Base-by-base conservation (phyloP, 2,329 filamentous ascomycete species). In the Aspergillus alliaceus region DNA sequence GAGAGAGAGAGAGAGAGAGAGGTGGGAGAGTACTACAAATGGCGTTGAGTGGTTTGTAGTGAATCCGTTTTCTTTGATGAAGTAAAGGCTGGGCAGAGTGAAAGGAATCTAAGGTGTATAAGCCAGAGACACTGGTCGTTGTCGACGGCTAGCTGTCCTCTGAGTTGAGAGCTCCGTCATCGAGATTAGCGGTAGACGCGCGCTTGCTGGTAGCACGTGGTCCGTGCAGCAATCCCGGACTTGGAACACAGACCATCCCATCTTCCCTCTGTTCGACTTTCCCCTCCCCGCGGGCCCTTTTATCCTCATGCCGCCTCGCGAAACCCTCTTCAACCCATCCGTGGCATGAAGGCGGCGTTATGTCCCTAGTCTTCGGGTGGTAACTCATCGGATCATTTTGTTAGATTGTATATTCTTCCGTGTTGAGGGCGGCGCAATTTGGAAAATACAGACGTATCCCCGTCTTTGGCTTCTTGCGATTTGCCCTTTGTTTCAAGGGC, bases 201-300 rank as follows among this genome's bases (percentile, higher is more conserved):
- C 63, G 63, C 61, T 50, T 64, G 51, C 39, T 58, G 47, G 20
- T 20, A 34, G 18, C 4, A 27, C 52, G 25, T 59, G 62, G 58
- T 39, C 55, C 51, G 60, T 60, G 60, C 37, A 24, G 42, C 22
- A 51, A 48, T 47, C 25, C 54, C 51, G 47, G 50, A 54, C 35
- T 51, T 46, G 24, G 25, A n/a, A 53, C 40, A 46, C 47, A 47
- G 48, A 52, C 54, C 40, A 44, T 44, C 24, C 11, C 40, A 44
- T 27, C 25, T 44, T 44, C 57, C 46, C 44, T 48, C 56, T 49
- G 5, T 40, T 57, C 55, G 49, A 58, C 52, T 55, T 56, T 58
- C 54, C 57, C 60, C 57, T 60, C 62, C 59, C 59, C 57, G 63
- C 63, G 59, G 61, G 57, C 63, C 46, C 57, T 58, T 61, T 53